Evolutionary conservation across 2,329 filamentous ascomycete genomes (phyloP).

Genomic region (Ophiosphaerella herpotricha): DNA sequence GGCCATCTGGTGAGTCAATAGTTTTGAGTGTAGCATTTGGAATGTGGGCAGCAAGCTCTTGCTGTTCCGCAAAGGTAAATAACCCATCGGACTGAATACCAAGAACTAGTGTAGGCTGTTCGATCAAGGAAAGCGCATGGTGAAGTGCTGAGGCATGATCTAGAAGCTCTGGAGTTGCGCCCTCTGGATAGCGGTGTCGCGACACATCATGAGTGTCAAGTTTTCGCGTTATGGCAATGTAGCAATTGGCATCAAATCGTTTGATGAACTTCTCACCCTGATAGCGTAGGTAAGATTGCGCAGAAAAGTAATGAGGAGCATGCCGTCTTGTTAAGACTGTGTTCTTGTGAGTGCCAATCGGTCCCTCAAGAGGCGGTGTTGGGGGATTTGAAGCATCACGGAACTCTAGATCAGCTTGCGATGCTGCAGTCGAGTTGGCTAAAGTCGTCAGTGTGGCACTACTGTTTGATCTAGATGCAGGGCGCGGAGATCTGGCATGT

Average conservation of each 20-base stretch:
- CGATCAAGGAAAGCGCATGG: slow-evolving; percentile 77
- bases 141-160: slow-evolving; percentile 59
- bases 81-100: slow-evolving; percentile 95
- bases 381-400: slow-evolving; percentile 46
- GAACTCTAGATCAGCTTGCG: slow-evolving; percentile 54
- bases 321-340: slow-evolving; percentile 46
- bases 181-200: slow-evolving; percentile 64
- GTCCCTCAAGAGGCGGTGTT: slow-evolving; percentile 30
- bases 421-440: slow-evolving; percentile 13
- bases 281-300: slow-evolving; percentile 95
- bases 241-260: slow-evolving; percentile 97
- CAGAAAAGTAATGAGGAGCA: slow-evolving; percentile 85
- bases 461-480: slow-evolving; percentile 43
- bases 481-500: slow-evolving; percentile 52
- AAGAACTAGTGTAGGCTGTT: slow-evolving; percentile 87
- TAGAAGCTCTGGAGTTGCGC: slow-evolving; percentile 44
- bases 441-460: slow-evolving; percentile 23
- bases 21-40: slow-evolving; percentile 76
- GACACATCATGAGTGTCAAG: slow-evolving; percentile 96
- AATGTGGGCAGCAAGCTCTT: slow-evolving; percentile 84
- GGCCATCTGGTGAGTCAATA: slow-evolving; percentile 92
- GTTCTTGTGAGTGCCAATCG: slow-evolving; percentile 7
- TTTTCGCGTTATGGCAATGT: slow-evolving; percentile 97
- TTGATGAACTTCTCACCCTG: slow-evolving; percentile 96
- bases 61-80: slow-evolving; percentile 95